Conservation (phyloP, 2,329 filamentous ascomycete species). For the Microsporum ferrugineum region DNA sequence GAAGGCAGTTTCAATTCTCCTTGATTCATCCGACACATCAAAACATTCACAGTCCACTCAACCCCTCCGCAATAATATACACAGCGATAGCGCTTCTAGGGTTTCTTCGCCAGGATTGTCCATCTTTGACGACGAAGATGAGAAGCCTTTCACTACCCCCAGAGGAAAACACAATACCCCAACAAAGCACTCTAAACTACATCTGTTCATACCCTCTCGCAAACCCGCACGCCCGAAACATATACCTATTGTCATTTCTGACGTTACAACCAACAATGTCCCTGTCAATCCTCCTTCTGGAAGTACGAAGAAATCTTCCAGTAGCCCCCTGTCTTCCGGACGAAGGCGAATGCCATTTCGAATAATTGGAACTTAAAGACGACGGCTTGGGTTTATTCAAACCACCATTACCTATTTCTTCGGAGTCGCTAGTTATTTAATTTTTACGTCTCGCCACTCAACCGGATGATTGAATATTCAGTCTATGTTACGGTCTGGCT, state of each 20-base stretch:
- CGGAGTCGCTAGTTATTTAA: neutral
- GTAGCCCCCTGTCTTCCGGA: neutral
- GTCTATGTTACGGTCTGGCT: neutral
- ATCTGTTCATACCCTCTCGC: neutral
- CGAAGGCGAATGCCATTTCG: neutral
- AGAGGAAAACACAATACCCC: neutral
- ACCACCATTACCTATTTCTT: neutral
- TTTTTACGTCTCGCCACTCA: neutral
- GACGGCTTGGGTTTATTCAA: neutral
- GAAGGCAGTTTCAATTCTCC: slow-evolving; percentile 5
- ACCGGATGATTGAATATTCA: neutral
- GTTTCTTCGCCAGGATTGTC: neutral
- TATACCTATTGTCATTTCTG: slow-evolving; percentile 1
- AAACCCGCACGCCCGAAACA: neutral
- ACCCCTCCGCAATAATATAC: neutral
- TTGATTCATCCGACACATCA: slow-evolving; percentile 6
- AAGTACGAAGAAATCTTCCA: neutral
- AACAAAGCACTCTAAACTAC: slow-evolving; percentile 14
- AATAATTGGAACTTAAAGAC: neutral
- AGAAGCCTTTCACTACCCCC: neutral
- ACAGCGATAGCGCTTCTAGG: neutral
- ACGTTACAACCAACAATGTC: neutral
- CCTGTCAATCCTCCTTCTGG: neutral
- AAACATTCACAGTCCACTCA: neutral
- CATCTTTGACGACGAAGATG: neutral